Evolutionary conservation across 148 eudicot species (phyloP).

Genomic region (Dianthus caryophyllus): DNA sequence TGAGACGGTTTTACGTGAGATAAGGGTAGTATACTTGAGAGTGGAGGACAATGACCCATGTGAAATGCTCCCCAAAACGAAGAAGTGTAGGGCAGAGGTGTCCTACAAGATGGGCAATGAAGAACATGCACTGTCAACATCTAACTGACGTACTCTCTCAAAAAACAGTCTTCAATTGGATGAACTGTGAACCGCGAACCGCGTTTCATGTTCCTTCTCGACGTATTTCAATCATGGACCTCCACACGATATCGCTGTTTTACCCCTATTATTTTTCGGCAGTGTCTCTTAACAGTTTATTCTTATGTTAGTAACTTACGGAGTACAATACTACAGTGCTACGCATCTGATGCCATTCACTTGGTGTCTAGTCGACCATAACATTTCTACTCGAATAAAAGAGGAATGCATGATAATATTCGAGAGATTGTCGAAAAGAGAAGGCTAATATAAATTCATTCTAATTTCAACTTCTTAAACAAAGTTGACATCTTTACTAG

Average conservation of each 20-base stretch:
- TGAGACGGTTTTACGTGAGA: no score
- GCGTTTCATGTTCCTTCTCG: background rate
- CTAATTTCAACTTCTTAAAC: background rate
- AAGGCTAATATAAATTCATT: background rate
- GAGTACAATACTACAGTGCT: no score
- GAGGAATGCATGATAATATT: no score
- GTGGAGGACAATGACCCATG: background rate
- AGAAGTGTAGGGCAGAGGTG: slow-evolving; percentile 6
- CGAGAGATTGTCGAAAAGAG: no score
- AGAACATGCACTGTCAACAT: slow-evolving; percentile 15
- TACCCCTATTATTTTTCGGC: no score
- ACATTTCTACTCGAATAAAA: no score
- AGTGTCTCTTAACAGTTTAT: no score
- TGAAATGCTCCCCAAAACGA: background rate
- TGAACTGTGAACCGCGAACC: background rate
- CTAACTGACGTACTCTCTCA: background rate
- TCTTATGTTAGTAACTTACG: no score
- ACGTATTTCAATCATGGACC: slow-evolving; percentile 2
- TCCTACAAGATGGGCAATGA: background rate
- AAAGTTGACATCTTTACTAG: no score
- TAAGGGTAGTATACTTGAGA: no score
- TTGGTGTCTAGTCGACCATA: no score
- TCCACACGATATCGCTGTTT: background rate
- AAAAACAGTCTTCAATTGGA: background rate
- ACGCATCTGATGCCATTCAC: no score